These are phyloP conservation scores for Gypsophila paniculata DNA, from an alignment of 179 eudicot genomes.

Conservation along the genomic window DNA sequence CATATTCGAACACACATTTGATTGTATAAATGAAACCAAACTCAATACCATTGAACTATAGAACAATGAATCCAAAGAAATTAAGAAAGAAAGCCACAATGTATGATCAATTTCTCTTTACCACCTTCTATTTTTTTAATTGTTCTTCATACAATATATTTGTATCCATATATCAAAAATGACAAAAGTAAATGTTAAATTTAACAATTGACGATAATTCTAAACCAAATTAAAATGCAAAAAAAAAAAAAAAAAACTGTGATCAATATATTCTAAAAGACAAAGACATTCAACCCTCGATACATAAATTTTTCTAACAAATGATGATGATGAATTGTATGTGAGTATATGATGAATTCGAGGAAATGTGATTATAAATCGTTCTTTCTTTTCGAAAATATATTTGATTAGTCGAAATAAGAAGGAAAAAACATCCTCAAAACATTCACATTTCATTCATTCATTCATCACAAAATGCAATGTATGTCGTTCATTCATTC, in stretches of 20 bases:
- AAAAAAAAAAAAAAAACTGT: background rate
- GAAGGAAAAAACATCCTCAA: slow-evolving; percentile 17
- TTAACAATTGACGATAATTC: background rate
- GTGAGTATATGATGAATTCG: background rate
- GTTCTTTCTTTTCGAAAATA: background rate
- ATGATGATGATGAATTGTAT: slow-evolving; percentile 11
- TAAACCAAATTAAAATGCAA: background rate
- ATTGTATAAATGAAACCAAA: too few species aligned
- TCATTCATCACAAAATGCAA: slow-evolving; percentile 2
- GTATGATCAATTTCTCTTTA: background rate
- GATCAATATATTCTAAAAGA: slow-evolving; percentile 17
- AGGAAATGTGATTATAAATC: slow-evolving; percentile 8
- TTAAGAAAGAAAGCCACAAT: slow-evolving; percentile 13
- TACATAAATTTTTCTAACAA: slow-evolving; percentile 15
- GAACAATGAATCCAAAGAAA: background rate
- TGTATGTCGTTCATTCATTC: background rate
- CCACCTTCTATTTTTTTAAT: background rate
- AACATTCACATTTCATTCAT: background rate
- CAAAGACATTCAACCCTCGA: slow-evolving; percentile 15
- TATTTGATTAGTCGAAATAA: slow-evolving; percentile 16
- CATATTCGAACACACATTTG: too few species aligned
- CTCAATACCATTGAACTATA: too few species aligned
- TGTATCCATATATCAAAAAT: slow-evolving; percentile 7
- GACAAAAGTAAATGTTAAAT: slow-evolving; percentile 14
- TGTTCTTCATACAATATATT: slow-evolving; percentile 16